Conservation (phyloP, 1,284 basidiomycete species). For the Ganoderma meredithae region DNA sequence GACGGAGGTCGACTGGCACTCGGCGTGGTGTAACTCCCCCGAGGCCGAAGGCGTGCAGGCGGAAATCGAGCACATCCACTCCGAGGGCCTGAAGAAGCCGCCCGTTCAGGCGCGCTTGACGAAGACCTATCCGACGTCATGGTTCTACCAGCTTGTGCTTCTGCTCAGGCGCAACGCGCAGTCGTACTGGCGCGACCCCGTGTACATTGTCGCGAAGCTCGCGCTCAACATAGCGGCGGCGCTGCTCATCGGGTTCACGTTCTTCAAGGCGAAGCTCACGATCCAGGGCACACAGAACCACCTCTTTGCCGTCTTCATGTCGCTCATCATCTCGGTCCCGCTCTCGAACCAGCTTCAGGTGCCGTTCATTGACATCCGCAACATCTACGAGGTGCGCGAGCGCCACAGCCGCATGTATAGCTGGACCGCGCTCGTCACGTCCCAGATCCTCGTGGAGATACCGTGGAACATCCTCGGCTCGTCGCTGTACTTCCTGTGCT, state of each 20-base stretch:
- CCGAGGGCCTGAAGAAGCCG: conserved; percentile 42
- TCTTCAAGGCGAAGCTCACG: conserved; percentile 73
- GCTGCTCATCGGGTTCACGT: conserved; percentile 73
- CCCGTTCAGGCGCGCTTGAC: conserved; percentile 41
- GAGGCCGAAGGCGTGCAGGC: conserved; percentile 36
- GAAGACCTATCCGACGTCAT: conserved; percentile 58
- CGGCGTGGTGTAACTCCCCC: conserved; percentile 42
- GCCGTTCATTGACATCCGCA: conserved; percentile 59
- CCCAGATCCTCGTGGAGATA: conserved; percentile 68
- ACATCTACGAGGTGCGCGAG: conserved; percentile 62
- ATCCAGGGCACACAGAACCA: conserved; percentile 85
- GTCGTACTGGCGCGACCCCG: conserved; percentile 71
- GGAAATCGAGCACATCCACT: conserved; percentile 44
- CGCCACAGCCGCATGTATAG: conserved; percentile 53
- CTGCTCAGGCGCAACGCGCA: conserved; percentile 58
- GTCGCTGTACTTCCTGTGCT: conserved; percentile 67
- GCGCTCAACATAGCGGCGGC: conserved; percentile 61
- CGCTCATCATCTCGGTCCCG: conserved; percentile 52
- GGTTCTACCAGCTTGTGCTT: conserved; percentile 52
- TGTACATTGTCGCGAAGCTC: conserved; percentile 82
- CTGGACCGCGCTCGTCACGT: conserved; percentile 50
- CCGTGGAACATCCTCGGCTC: conserved; percentile 74
- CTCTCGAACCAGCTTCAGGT: conserved; percentile 54
- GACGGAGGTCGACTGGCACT: conserved; percentile 44
- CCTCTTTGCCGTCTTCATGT: conserved; percentile 71